These are phyloP conservation scores for Baudoinia panamericana DNA, from an alignment of 495 filamentous ascomycete genomes.

Conservation along the genomic window DNA sequence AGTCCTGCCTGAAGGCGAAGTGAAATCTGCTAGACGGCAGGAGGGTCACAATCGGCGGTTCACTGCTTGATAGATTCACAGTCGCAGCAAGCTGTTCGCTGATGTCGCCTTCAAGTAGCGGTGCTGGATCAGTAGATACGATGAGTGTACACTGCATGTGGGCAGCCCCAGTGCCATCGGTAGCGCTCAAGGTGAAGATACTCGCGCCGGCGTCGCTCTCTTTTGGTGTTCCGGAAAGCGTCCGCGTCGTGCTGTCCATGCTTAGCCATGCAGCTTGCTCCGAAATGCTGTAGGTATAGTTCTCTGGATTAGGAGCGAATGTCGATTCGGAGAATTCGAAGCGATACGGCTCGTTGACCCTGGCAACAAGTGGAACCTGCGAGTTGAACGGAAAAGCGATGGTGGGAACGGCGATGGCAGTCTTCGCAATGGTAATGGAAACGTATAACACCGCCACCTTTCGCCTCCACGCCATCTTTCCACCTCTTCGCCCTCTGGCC, in stretches of 20 bases:
- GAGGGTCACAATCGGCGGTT: conserved; percentile 19
- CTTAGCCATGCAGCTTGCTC: conserved; percentile 56
- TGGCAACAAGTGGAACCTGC: conserved; percentile 63
- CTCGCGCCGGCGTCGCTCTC: conserved; percentile 41
- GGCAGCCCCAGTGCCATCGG: conserved; percentile 19
- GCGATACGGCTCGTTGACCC: conserved; percentile 46
- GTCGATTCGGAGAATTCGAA: conserved; percentile 59
- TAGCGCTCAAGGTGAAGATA: conserved; percentile 34
- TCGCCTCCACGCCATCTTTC: too few relatives aligned
- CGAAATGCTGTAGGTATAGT: conserved; percentile 48
- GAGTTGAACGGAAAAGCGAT: conserved; percentile 61
- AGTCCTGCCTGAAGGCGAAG: conserved; percentile 21
- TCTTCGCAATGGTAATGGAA: too few relatives aligned
- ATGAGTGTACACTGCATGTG: conserved; percentile 24
- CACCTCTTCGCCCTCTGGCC: too few relatives aligned
- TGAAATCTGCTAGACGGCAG: conserved; percentile 20
- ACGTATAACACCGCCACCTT: too few relatives aligned
- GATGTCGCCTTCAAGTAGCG: conserved; percentile 20
- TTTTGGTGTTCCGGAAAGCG: conserved; percentile 51
- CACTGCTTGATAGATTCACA: conserved; percentile 22
- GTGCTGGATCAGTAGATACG: conserved; percentile 18
- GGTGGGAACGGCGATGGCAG: conserved; percentile 1
- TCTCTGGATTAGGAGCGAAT: conserved; percentile 41
- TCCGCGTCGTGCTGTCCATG: conserved; percentile 47
- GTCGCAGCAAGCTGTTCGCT: conserved; percentile 20